A percentile compares a stretch with the other conserved stretches of the same genome.
Evolutionary conservation across 164 flowering plant genomes (phyloP).

Genomic region (Piper betle): DNA sequence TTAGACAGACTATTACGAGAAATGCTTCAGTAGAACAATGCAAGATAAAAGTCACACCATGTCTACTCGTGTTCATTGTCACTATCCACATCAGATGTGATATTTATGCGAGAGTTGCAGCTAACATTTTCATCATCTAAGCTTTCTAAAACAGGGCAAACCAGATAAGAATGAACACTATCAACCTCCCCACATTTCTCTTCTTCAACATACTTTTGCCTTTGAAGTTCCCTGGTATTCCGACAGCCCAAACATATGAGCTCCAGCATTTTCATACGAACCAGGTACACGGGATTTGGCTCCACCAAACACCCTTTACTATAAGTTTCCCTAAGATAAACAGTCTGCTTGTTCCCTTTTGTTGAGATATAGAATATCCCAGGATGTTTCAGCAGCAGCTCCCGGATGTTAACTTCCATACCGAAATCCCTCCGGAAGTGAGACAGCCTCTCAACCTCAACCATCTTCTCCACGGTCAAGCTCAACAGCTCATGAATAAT

Average conservation of each 20-base stretch:
- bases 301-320: constrained; percentile 46
- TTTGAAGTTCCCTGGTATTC: constrained; percentile 17
- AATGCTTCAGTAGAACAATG: too few relatives aligned
- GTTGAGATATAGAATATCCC: constrained; percentile 85
- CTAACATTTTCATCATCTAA: too few relatives aligned
- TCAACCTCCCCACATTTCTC: neutral
- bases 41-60: too few relatives aligned
- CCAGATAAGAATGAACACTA: too few relatives aligned
- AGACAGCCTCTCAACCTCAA: constrained; percentile 54
- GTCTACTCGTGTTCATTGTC: too few relatives aligned
- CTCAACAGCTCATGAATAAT: constrained; percentile 74
- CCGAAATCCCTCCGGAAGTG: constrained; percentile 69
- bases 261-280: constrained; percentile 68
- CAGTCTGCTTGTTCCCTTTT: constrained; percentile 44
- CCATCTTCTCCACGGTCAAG: constrained; percentile 77
- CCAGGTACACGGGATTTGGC: constrained; percentile 44
- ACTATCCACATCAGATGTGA: too few relatives aligned
- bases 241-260: constrained; percentile 49
- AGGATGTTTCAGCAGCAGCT: constrained; percentile 75
- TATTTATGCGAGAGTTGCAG: too few relatives aligned
- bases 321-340: constrained; percentile 81
- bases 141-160: too few relatives aligned
- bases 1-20: too few relatives aligned
- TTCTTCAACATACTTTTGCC: neutral
- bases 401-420: constrained; percentile 62